phyloP scores from a whole-genome alignment of 1,139 yeast species.

The Geotrichum siamense region DNA sequence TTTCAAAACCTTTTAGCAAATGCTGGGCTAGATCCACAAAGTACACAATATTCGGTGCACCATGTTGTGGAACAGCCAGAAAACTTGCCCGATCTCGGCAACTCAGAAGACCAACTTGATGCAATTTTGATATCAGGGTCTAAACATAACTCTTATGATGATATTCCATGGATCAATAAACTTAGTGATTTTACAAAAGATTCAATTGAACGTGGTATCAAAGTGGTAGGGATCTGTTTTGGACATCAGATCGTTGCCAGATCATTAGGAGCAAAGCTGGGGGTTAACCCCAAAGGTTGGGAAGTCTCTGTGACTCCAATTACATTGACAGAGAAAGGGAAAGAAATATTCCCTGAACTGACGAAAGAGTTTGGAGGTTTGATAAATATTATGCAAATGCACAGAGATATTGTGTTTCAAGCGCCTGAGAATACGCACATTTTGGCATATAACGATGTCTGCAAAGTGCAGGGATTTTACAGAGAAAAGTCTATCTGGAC shows the following conservation, averaged over 20 bases:
- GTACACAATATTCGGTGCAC: constrained; percentile 36
- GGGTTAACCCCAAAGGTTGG: constrained; percentile 58
- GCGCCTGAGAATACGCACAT: constrained; percentile 40
- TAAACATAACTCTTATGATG: constrained; percentile 50
- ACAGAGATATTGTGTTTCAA: constrained; percentile 59
- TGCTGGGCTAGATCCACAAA: constrained; percentile 25
- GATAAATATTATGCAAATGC: constrained; percentile 53
- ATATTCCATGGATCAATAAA: constrained; percentile 46
- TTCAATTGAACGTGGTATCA: constrained; percentile 28
- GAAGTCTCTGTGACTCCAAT: constrained; percentile 59
- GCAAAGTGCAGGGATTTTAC: constrained; percentile 60
- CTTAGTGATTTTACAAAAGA: constrained; percentile 39
- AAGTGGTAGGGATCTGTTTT: constrained; percentile 55
- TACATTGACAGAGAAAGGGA: constrained; percentile 38
- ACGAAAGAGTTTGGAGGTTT: constrained; percentile 21
- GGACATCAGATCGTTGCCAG: constrained; percentile 78
- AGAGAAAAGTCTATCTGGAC: constrained; percentile 46
- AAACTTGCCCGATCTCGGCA: constrained; percentile 37
- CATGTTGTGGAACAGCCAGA: constrained; percentile 40
- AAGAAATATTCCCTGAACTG: constrained; percentile 34
- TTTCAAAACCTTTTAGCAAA: constrained; percentile 29
- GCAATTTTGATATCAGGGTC: constrained; percentile 63
- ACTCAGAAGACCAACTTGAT: constrained; percentile 36
- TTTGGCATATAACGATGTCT: constrained; percentile 42
- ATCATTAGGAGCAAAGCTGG: constrained; percentile 56